Evolutionary conservation across 441 rosid genomes (phyloP), one percentile per base, ranked within the genome.

Genomic region (Brassica balearica): DNA sequence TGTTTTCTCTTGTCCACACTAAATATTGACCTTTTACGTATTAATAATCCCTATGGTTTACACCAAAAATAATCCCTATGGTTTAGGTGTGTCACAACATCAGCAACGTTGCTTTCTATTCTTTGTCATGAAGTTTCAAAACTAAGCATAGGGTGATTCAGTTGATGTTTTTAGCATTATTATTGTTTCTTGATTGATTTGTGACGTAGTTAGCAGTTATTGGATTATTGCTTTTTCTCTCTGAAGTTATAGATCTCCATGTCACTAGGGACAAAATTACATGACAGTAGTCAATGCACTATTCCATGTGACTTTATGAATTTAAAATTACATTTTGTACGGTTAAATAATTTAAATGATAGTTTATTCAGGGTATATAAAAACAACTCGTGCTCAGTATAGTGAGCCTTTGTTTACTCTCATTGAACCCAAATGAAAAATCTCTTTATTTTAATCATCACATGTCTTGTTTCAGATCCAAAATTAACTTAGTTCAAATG

Each of bases 61-160:
- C n/a, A n/a, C n/a, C n/a, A n/a, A n/a, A n/a, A 53, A 15, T 53
- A 15, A 7, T 15, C 4, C 32, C 29, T 41, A 25, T 17, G 34
- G 9, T 23, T 34, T 75, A 25, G 78, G 78, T 75, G 3, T 67
- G 79, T 76, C 79, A 68, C 73, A 7, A 12, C 53, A 19, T 11
- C 20, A 56, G 22, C 53, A 19, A 58, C 25, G 72, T 23, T 53
- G 10, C 53, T 29, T 23, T 23, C 2, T 4, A 10, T 64, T 63
- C 12, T 15, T 14, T 51, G 58, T 51, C 17, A 25, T 11, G 17
- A 34, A 15, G 25, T 8, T 9, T 34, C 8, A 34, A 17, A 65
- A 8, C 6, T 32, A 14, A 14, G 14, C 14, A 1, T 34, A 15
- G n/a, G n/a, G 9, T 5, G 17, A n/a, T 25, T 12, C 36, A 2